Evolutionary conservation across 1,284 basidiomycete species (phyloP).

Genomic region (Papiliotrema terrestris): DNA sequence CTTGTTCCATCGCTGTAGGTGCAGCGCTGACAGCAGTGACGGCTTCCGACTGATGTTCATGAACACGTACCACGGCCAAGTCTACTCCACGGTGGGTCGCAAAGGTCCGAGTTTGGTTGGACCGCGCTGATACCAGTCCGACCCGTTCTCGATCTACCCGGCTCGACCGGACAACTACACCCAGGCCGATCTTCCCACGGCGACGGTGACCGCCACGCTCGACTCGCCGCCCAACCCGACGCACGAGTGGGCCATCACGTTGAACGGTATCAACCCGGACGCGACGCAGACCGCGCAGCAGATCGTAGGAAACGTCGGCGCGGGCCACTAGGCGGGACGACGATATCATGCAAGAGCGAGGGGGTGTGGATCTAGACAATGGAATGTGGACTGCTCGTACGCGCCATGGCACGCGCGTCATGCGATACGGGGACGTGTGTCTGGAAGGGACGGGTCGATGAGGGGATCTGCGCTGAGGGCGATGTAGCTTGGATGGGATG

Average conservation of each 20-base stretch:
- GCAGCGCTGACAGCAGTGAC: slow-evolving; percentile 12
- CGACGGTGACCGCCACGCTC: slow-evolving; percentile 38
- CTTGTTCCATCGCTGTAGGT: background rate
- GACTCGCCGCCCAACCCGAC: slow-evolving; percentile 39
- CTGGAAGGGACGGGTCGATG: background rate
- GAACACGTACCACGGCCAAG: slow-evolving; percentile 40
- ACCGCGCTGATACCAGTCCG: slow-evolving; percentile 17
- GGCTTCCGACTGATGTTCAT: slow-evolving; percentile 44
- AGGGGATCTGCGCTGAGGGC: too few species aligned
- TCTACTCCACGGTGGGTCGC: slow-evolving; percentile 37
- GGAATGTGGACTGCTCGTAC: too few species aligned
- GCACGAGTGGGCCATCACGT: slow-evolving; percentile 43
- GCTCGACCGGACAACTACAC: slow-evolving; percentile 33
- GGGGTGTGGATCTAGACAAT: too few species aligned
- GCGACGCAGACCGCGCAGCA: slow-evolving; percentile 19
- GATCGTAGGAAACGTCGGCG: slow-evolving; percentile 26
- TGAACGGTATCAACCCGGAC: slow-evolving; percentile 39
- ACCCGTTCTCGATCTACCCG: slow-evolving; percentile 40
- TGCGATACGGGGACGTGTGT: too few species aligned
- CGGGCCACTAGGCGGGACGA: background rate
- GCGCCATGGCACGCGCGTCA: too few species aligned
- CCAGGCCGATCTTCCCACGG: slow-evolving; percentile 33
- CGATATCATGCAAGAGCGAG: too few species aligned
- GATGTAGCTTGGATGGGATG: too few species aligned
- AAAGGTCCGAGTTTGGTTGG: background rate